Base-by-base conservation (phyloP, 345 rosid species). In the Hibiscus trionum region DNA sequence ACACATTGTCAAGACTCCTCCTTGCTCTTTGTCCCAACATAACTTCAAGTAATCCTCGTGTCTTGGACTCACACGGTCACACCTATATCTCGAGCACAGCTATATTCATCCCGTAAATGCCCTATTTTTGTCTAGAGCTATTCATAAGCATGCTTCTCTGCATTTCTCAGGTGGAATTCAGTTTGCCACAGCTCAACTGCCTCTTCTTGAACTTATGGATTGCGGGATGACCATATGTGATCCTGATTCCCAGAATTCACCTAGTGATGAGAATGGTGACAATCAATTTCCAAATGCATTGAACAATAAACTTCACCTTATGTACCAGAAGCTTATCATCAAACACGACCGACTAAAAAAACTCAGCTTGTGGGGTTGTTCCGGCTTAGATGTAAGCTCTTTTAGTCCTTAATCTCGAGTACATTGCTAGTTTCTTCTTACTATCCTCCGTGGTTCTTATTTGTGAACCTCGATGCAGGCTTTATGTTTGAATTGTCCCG, bases 291-390 rank as follows among this genome's bases (percentile, higher is more conserved):
- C 81, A 70, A 80, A 81, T 72, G 69, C 84, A 71, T 69, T 84
- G 73, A 83, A 76, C 77, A 82, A 75, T 77, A 88, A 85, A 72
- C 66, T 75, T 24, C 93, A 86, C 79, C 85, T 80, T 49, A 82
- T 86, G 67, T 86, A 84, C 80, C 99, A 96, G 78, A 96, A 96
- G 80, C 84, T 96, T 81, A 89, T 93, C 71, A 84, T 96, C 71
- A 96, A 96, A 77, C 99, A 96, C 72, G 60, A 72, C 75, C 86
- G 86, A 33, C 80, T 96, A 73, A 91, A 83, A 77, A 93, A 88
- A 73, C 91, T 96, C 78, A 96, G 99, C 79, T 84, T 96, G 74
- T 96, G 99, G 98, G 99, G 99, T 42, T 93, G 99, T 85, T 89
- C 92, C 50, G 91, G 96, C 66, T 85, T 96, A 81, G 98, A 96